These are phyloP conservation scores for Dipodascus albidus DNA, from an alignment of 805 yeast genomes.

Conservation along the genomic window DNA sequence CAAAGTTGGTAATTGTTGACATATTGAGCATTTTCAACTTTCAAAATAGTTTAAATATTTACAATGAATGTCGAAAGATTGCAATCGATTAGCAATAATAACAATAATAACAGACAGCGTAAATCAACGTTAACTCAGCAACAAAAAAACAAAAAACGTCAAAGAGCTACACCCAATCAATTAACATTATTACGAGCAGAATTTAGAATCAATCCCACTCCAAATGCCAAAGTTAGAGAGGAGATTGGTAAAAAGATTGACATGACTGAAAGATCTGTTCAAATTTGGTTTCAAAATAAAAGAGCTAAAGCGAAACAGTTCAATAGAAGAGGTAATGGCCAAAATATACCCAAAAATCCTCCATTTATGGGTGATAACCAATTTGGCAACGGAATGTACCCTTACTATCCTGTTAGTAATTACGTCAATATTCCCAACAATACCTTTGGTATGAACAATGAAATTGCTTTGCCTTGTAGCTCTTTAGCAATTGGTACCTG, in stretches of 20 bases:
- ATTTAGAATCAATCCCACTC: conserved; percentile 14
- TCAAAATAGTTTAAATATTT: too few species aligned
- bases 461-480: conserved; percentile 6
- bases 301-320: conserved; percentile 28
- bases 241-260: conserved; percentile 58
- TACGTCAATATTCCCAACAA: background rate
- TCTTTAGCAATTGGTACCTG: conserved; percentile 9
- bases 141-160: conserved; percentile 16
- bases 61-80: background rate
- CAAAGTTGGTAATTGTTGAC: too few species aligned
- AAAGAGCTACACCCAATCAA: conserved; percentile 17
- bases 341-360: background rate
- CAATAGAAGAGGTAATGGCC: conserved; percentile 25
- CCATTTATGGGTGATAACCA: background rate
- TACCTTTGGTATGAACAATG: background rate
- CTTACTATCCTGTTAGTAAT: background rate
- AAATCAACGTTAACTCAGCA: conserved; percentile 18
- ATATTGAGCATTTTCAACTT: too few species aligned
- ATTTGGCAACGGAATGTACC: background rate
- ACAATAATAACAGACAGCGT: conserved; percentile 5
- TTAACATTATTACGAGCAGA: conserved; percentile 9
- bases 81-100: background rate
- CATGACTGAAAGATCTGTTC: conserved; percentile 78
- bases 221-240: conserved; percentile 15
- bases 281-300: conserved; percentile 90